Evolutionary conservation across 306 rosid genomes (phyloP).

Genomic region (Urtica urens): DNA sequence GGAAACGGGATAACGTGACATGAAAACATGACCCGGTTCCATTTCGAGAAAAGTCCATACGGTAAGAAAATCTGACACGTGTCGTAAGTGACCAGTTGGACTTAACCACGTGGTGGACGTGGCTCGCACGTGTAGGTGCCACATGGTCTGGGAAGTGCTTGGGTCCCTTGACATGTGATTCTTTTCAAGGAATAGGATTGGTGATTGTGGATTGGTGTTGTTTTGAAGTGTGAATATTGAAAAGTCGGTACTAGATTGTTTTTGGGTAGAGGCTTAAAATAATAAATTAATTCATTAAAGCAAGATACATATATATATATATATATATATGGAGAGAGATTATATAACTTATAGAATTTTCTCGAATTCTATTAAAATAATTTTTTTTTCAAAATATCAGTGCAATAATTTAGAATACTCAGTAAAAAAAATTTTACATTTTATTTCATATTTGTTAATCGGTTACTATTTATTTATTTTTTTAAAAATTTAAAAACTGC

Average conservation of each 20-base stretch:
- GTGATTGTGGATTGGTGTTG: too few relatives aligned
- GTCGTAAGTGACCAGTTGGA: neutral
- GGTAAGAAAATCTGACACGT: neutral
- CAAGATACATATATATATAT: neutral
- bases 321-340: constrained; percentile 1
- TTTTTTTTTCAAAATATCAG: neutral
- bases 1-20: too few relatives aligned
- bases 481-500: too few relatives aligned
- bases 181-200: neutral
- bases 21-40: too few relatives aligned
- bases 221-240: constrained; percentile 3
- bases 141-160: neutral
- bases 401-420: too few relatives aligned
- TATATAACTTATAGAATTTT: constrained; percentile 6
- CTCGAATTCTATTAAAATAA: constrained; percentile 1
- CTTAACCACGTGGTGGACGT: constrained; percentile 1
- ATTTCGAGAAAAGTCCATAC: too few relatives aligned
- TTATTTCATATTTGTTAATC: too few relatives aligned
- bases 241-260: constrained; percentile 13
- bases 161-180: too few relatives aligned
- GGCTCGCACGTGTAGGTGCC: neutral
- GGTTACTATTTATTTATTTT: too few relatives aligned
- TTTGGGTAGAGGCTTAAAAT: neutral
- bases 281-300: neutral
- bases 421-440: too few relatives aligned